phyloP scores from a whole-genome alignment of 371 early-diverging fungal species.

The Rhizomucor pusillus region DNA sequence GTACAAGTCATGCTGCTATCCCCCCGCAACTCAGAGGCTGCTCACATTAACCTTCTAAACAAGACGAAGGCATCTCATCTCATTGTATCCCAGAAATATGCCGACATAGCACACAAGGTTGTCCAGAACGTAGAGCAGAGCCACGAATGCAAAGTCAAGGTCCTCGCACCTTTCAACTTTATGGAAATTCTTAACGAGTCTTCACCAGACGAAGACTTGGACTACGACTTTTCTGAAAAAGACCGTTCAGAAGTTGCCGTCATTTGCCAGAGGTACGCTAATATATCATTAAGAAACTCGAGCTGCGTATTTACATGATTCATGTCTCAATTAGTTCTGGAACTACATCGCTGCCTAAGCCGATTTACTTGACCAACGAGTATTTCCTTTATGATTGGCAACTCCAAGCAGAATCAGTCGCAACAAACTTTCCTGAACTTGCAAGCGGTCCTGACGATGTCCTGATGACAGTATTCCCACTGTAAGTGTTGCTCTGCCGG shows the following conservation, averaged over 20 bases:
- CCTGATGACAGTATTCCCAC: constrained; percentile 3
- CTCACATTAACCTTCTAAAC: constrained; percentile 17
- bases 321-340: constrained; percentile 16
- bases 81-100: constrained; percentile 14
- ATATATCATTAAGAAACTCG: neutral
- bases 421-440: neutral
- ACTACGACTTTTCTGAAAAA: neutral
- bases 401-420: neutral
- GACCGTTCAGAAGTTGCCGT: constrained; percentile 15
- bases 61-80: constrained; percentile 15
- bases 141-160: neutral
- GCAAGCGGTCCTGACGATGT: neutral
- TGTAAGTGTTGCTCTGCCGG: neutral
- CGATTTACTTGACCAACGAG: constrained; percentile 26
- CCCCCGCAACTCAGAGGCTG: constrained; percentile 31
- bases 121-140: neutral
- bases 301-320: neutral
- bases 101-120: neutral
- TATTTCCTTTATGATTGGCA: constrained; percentile 5
- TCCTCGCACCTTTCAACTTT: constrained; percentile 4
- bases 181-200: constrained; percentile 4
- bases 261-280: constrained; percentile 14
- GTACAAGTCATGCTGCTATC: constrained; percentile 19
- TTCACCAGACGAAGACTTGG: neutral
- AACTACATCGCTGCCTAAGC: constrained; percentile 25